Evolutionary conservation across 2,329 filamentous ascomycete species (phyloP), one percentile per base, ranked within the genome.

Genomic region (Nemania diffusa): DNA sequence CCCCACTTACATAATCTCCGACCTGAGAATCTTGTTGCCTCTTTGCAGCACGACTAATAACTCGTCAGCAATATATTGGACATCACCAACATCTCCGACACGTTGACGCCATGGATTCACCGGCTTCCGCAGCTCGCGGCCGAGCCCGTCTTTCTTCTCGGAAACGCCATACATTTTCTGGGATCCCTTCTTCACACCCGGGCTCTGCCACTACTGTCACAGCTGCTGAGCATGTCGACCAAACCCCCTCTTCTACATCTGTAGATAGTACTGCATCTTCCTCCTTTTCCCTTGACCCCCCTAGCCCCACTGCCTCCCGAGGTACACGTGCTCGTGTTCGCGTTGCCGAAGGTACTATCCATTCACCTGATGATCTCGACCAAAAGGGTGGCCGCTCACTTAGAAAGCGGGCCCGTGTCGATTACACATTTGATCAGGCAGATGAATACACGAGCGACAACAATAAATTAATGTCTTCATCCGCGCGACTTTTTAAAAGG

Each of bases 331-430:
- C 80, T 57, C 81, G 81, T 57, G 81, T 79, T 61, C 81, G 82
- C 73, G 82, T 84, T 53, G 69, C 73, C n/a, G 78, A 78, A 59
- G 73, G 74, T 44, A 74, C 79, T 34, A 74, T 73, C 51, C 73
- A 77, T 62, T 81, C 78, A 15, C 80, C 81, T n/a, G 83, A 84
- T 51, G 84, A 86, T 24, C 79, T 81, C 42, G 79, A 83, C 69
- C 83, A 81, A 65, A 87, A 88, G 75, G 86, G 87, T 59, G 86
- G 87, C 56, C 87, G 88, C 77, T 87, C 85, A 37, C 81, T 89
- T 32, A 82, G 87, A 70, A 87, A 85, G 76, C 82, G 86, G 60
- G 80, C 84, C 58, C 85, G 85, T 65, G 81, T 88, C 69, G 86
- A 88, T 76, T 88, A 88, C 79, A 85, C 84, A 37, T 80, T 83